Base-by-base conservation (phyloP, 352 stramenopile genomes). In the Globisporangium orthogonon region DNA sequence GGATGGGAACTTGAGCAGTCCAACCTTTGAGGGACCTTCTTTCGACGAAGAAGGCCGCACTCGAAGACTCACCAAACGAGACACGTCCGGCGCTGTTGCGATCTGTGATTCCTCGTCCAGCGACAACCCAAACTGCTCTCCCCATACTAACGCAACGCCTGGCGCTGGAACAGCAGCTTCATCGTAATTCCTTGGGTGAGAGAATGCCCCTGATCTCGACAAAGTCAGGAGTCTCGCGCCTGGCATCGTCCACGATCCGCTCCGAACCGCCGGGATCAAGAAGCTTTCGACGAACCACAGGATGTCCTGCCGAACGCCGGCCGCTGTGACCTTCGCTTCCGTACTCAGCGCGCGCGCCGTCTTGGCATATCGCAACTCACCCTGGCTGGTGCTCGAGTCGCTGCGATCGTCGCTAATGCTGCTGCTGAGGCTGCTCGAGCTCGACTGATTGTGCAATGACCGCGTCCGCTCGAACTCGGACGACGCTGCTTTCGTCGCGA, bases 101-200 rank as follows among this genome's bases (percentile, higher is more conserved):
- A 78, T 62, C 10, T 66, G 68, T 23, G 70, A 62, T 54, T 85
- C 73, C 45, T 89, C 78, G 30, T 89, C 81, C 11, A 91, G 58
- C 0, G 81, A 87, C n/a, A 91, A 52, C 0, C 81, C 81, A 13
- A 71, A 68, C 0, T 65, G 66, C n/a, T 73, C 76, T 0, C 81
- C 81, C 81, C 81, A 91, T 15, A 70, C 40, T 11, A 91, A 63
- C 2, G 73, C 71, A n/a, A 84, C 54, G 3, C 81, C 81, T n/a
- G 78, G 75, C 5, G 63, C 58, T 23, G 56, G 60, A 33, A 44
- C 58, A 41, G 52, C 29, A 17, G 3, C 48, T 23, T 4, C 14
- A 9, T 23, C 15, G 11, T 47, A 17, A 17, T 17, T 23, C 6
- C 15, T 5, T 13, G 23, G 41, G 17, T 17, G 41, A 0, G 41